These are phyloP conservation scores for Crotalaria pallida DNA, from an alignment of 306 rosid genomes.

Conservation along the genomic window DNA sequence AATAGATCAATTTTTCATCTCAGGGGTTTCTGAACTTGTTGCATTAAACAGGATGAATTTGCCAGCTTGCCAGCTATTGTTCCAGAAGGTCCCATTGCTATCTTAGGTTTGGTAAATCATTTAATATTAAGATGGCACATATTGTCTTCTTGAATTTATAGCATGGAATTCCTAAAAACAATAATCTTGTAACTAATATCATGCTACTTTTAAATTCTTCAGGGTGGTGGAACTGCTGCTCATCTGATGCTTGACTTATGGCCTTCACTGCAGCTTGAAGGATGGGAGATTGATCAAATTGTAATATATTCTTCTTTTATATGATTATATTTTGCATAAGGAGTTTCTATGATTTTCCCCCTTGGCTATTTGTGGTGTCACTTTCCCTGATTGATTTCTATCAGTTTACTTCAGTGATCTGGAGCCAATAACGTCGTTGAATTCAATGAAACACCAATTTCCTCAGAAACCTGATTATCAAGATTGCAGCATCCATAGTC, in stretches of 20 bases:
- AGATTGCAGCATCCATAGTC: neutral
- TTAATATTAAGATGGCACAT: constrained; percentile 6
- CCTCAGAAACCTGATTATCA: neutral
- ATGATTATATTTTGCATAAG: neutral
- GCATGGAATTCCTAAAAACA: constrained; percentile 4
- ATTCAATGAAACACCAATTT: neutral
- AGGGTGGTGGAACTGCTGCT: constrained; percentile 97
- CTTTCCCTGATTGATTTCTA: neutral
- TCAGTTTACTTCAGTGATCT: neutral
- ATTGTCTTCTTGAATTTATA: constrained; percentile 8
- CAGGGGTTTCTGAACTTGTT: constrained; percentile 26
- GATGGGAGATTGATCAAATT: constrained; percentile 92
- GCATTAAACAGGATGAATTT: constrained; percentile 70
- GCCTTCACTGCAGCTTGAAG: constrained; percentile 90
- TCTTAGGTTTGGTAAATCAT: constrained; percentile 79
- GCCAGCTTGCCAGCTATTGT: constrained; percentile 90
- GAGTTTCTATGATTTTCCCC: neutral
- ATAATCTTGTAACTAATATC: constrained; percentile 9
- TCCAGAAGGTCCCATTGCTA: constrained; percentile 85
- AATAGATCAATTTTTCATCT: neutral
- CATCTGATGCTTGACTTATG: constrained; percentile 84
- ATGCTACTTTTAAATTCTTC: constrained; percentile 28
- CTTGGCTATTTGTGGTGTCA: neutral
- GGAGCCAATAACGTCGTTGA: neutral
- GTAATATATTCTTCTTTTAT: constrained; percentile 40